A percentile compares a stretch with the other conserved stretches of the same genome.
Evolutionary conservation across 2,329 filamentous ascomycete species (phyloP).

Genomic region (Fusarium robinianum): DNA sequence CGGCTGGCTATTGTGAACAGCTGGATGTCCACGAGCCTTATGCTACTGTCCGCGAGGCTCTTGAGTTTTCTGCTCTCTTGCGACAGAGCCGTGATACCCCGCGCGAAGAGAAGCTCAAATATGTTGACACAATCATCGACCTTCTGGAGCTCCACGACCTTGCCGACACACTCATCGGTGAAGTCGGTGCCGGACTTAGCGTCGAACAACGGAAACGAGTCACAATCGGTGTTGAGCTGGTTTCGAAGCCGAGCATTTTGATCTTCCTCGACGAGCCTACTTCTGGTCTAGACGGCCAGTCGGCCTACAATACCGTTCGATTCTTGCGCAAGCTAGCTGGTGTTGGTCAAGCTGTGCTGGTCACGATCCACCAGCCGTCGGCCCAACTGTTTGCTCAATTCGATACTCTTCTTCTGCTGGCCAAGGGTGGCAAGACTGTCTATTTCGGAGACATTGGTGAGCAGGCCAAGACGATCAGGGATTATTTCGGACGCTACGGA

Average conservation of each 20-base stretch:
- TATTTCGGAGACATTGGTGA: conserved; percentile 70
- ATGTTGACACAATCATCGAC: conserved; percentile 80
- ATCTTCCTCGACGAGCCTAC: conserved; percentile 68
- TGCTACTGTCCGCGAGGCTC: conserved; percentile 75
- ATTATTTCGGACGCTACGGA: conserved; percentile 70
- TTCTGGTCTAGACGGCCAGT: conserved; percentile 69
- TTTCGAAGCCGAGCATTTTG: conserved; percentile 62
- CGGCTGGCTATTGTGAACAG: conserved; percentile 80
- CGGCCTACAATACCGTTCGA: conserved; percentile 67
- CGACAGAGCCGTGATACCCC: conserved; percentile 69
- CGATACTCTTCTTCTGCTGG: conserved; percentile 66
- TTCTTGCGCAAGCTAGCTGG: conserved; percentile 69
- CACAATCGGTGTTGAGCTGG: conserved; percentile 65
- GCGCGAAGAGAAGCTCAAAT: conserved; percentile 70
- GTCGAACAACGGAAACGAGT: conserved; percentile 59
- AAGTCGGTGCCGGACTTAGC: conserved; percentile 56
- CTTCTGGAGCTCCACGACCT: conserved; percentile 55
- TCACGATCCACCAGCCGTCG: conserved; percentile 73
- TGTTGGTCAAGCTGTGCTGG: conserved; percentile 68
- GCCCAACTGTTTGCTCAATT: conserved; percentile 69
- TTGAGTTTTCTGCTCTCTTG: conserved; percentile 74
- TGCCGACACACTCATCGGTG: conserved; percentile 53
- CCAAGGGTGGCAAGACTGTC: conserved; percentile 66
- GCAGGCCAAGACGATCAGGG: conserved; percentile 56
- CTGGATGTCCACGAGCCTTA: conserved; percentile 77